Evolutionary conservation across 345 rosid species (phyloP), one percentile per base, ranked within the genome.

Genomic region (Brassica nigra): DNA sequence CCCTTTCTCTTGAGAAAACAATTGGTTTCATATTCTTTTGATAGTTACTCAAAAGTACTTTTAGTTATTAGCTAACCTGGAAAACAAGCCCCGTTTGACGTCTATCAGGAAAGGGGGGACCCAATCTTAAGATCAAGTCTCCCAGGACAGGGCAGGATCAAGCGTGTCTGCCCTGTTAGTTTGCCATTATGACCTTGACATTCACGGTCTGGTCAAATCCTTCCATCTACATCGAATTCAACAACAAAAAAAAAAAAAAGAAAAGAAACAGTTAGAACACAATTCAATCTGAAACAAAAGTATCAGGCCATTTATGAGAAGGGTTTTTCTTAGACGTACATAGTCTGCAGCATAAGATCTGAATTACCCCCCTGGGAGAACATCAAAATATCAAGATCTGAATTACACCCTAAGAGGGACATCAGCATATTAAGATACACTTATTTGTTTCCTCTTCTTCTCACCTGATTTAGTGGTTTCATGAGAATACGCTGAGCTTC

Each of bases 141-240:
- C 61, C 99, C 99, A 76, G 97, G 99, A 83, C 97, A 95, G 94
- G 4, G 99, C 99, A 80, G 99, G 99, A 81, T 95, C 99, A 87
- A 95, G 86, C 9, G 99, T 95, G 85, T 95, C 99, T 0, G 97
- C 99, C 0, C 99, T 85, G 83, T 92, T 95, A 64, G 98, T 95
- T 63, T n/a, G 99, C 99, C 97, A 95, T 95, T 62, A 95, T 95
- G 76, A 95, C 99, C 85, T 95, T 95, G 23, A 95, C 97, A 55
- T 95, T 95, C 65, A 95, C 99, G 0, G 97, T 95, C 87, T 95
- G 99, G 77, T 95, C 99, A 29, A 95, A 95, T 28, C 99, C 98
- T 71, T 95, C 97, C 95, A 90, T 91, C 83, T 86, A 70, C 52
- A 86, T 58, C 54, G 49, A 63, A 36, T 69, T 49, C 70, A 74